Conservation (phyloP, 2,329 filamentous ascomycete species). For the Alternaria solani region DNA sequence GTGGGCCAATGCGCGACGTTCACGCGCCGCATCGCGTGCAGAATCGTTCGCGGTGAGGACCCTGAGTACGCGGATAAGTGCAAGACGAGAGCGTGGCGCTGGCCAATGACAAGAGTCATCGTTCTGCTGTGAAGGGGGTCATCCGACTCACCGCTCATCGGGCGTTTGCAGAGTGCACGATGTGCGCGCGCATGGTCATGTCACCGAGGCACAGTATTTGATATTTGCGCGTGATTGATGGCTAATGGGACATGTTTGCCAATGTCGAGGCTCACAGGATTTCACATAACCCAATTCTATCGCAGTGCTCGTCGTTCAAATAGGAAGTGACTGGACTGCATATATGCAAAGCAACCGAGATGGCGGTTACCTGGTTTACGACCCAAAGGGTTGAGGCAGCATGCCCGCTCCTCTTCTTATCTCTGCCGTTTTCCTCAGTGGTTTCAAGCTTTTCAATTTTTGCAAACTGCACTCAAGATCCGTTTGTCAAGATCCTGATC, state of each 20-base stretch:
- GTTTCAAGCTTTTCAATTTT: neutral
- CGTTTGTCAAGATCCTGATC: no score
- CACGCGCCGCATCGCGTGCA: neutral
- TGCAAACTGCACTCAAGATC: no score
- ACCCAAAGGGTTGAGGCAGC: no score
- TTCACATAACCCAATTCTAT: neutral
- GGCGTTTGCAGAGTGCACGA: conserved; percentile 1
- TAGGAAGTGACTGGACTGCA: neutral
- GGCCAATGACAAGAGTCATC: neutral
- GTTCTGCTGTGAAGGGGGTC: neutral
- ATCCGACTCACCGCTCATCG: conserved; percentile 4
- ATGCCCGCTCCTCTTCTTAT: no score
- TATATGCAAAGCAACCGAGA: neutral
- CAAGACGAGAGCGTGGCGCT: neutral
- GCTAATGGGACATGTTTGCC: neutral
- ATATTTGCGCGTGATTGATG: neutral
- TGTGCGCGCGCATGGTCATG: neutral
- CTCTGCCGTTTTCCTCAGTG: no score
- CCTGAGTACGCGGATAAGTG: neutral
- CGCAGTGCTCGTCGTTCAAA: no score
- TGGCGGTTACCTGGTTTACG: no score
- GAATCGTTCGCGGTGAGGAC: neutral
- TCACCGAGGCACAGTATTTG: neutral
- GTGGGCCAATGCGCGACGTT: neutral
- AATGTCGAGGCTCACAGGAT: neutral